Conservation (phyloP, 2,329 filamentous ascomycete species). For the Chalara sp. region DNA sequence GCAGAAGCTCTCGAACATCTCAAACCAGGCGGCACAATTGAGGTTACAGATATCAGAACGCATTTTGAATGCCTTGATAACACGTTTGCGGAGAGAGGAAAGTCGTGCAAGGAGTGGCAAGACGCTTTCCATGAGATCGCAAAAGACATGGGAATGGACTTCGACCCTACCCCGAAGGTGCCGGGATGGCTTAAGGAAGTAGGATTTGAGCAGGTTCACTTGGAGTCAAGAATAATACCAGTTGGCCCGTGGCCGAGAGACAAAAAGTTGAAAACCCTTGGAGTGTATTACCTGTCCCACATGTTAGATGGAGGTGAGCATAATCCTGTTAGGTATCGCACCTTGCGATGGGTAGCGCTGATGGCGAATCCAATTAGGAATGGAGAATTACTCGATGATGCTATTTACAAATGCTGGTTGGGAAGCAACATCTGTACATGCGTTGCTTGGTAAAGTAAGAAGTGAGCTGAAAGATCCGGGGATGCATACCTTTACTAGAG, state of each 20-base stretch:
- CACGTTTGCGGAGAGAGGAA: not conserved
- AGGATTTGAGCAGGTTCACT: constrained; percentile 34
- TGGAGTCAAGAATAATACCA: constrained; percentile 16
- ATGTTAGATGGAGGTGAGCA: constrained; percentile 10
- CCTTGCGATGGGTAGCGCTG: too few species aligned
- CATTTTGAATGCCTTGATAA: constrained; percentile 13
- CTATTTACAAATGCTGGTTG: constrained; percentile 17
- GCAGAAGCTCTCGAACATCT: constrained; percentile 36
- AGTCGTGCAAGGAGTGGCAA: constrained; percentile 10
- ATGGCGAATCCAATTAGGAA: not conserved
- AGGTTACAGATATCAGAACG: constrained; percentile 13
- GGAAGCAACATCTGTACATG: constrained; percentile 13
- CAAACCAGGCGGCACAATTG: constrained; percentile 16
- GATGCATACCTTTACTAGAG: constrained; percentile 16
- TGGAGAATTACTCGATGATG: constrained; percentile 15
- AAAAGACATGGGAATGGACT: constrained; percentile 11
- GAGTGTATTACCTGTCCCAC: constrained; percentile 15
- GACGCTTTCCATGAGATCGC: constrained; percentile 6
- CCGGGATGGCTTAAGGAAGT: constrained; percentile 24
- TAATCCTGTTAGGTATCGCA: too few species aligned
- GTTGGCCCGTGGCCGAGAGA: constrained; percentile 28
- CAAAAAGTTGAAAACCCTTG: constrained; percentile 23
- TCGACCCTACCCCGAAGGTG: constrained; percentile 13
- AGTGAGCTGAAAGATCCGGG: constrained; percentile 11
- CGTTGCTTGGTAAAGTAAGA: constrained; percentile 13